Base-by-base conservation (phyloP, 1,284 basidiomycete genomes). In the Volvariella surrecta region DNA sequence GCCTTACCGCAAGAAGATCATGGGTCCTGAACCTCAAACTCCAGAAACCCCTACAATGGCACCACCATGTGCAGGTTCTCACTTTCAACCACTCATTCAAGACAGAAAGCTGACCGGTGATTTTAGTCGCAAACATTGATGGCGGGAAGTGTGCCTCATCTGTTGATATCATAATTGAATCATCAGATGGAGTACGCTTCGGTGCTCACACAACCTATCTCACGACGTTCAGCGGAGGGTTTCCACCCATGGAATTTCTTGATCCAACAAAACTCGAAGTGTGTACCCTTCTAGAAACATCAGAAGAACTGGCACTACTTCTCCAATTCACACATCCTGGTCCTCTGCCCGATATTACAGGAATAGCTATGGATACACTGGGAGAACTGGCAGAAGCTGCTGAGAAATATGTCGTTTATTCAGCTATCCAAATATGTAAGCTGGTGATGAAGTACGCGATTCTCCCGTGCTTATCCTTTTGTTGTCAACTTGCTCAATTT, bases 201-300 rank as follows among this genome's bases (percentile, higher is more conserved):
- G 52, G 53, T 3, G 51, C 57, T 0, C 58, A 61, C 38, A 47
- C 45, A 13, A 39, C 24, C 1, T 57, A 60, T 39, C 53, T 61
- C 4, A 54, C 54, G 42, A 45, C 42, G 15, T 52, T 51, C 39
- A 55, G 53, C 21, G 54, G 52, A 28, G 57, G 50, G 1, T 59
- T 61, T 39, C 54, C 54, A 17, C 22, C 50, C 2, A 28, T 6
- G 24, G 24, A 39, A 19, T 8, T 16, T 39, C n/a, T 39, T 39
- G 7, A 21, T 9, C 13, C 16, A 32, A 7, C 28, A 32, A 35
- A 4, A 35, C 45, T 47, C 10, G 48, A 51, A 15, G 18, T 41
- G 17, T 40, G 50, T 11, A 8, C 24, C 4, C 46, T 55, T 1
- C 30, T 49, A 0, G 54, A 55, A 32, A 21, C 7, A 10, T 10